Conservation (phyloP, 140 eudicot species). For the Flaveria floridana region DNA sequence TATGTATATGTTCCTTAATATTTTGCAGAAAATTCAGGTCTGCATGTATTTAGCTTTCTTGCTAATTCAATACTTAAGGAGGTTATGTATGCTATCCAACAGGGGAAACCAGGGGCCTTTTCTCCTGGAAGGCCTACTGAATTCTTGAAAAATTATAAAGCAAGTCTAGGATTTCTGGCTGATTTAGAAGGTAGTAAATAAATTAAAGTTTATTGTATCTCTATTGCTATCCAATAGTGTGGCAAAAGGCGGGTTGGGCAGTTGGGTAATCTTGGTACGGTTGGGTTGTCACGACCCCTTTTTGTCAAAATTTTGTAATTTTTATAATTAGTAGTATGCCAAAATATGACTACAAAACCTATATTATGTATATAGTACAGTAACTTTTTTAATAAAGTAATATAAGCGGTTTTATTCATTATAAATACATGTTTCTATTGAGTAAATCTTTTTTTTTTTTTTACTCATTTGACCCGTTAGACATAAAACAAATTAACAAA, state of each 20-base stretch:
- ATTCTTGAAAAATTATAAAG: constrained; percentile 79
- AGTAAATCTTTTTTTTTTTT: background rate
- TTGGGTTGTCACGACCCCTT: background rate
- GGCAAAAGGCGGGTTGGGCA: background rate
- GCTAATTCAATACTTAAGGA: constrained; percentile 97
- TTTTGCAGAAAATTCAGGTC: constrained; percentile 90
- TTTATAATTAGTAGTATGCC: background rate
- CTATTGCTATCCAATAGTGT: background rate
- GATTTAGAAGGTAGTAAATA: constrained; percentile 71
- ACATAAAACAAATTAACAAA: background rate
- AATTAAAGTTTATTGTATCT: constrained; percentile 1
- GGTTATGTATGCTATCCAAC: constrained; percentile 73
- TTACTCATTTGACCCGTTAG: background rate
- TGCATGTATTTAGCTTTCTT: constrained; percentile 91
- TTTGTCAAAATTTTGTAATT: background rate
- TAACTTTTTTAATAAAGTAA: background rate
- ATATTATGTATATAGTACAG: background rate
- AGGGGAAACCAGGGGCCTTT: constrained; percentile 91
- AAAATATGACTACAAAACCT: background rate
- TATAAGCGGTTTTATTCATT: background rate
- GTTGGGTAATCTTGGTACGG: constrained; percentile 1
- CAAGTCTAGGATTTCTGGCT: constrained; percentile 81
- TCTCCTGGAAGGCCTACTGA: constrained; percentile 98
- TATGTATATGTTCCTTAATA: background rate
- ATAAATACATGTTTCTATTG: background rate